Conservation (phyloP, 345 rosid species). For the Eucalyptus leucophloia region DNA sequence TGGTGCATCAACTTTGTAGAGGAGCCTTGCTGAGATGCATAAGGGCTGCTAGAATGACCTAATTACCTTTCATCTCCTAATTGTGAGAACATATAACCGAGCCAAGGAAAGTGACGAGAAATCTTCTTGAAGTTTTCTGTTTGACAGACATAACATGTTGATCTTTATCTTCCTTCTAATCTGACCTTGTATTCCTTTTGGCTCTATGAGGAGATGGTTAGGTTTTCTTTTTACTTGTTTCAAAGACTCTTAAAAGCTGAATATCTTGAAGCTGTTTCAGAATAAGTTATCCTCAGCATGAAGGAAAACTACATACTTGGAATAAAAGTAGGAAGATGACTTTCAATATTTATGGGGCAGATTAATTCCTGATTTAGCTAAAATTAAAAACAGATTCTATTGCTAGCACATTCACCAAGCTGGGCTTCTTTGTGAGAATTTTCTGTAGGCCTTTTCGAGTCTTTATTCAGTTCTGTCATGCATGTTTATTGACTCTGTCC, state of each 20-base stretch:
- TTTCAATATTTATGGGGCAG: background rate
- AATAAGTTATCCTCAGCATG: background rate
- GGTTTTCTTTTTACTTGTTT: background rate
- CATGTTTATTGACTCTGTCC: background rate
- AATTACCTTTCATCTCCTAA: background rate
- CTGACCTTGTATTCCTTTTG: background rate
- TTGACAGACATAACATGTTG: background rate
- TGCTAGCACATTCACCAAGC: background rate
- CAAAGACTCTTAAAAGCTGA: background rate
- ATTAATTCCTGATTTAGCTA: background rate
- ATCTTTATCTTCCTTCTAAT: background rate
- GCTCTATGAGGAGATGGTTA: background rate
- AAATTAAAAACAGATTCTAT: background rate
- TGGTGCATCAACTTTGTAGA: background rate
- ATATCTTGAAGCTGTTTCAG: background rate
- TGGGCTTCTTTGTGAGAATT: background rate
- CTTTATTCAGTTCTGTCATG: background rate
- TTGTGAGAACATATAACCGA: background rate
- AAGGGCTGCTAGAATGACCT: background rate
- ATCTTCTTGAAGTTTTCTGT: background rate
- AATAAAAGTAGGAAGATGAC: background rate
- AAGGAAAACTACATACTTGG: background rate
- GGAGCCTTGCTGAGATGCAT: background rate
- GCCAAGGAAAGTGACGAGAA: background rate
- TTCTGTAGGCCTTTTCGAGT: background rate